Conservation (phyloP, 768 basidiomycete genomes). For the Mycena kentingensis region DNA sequence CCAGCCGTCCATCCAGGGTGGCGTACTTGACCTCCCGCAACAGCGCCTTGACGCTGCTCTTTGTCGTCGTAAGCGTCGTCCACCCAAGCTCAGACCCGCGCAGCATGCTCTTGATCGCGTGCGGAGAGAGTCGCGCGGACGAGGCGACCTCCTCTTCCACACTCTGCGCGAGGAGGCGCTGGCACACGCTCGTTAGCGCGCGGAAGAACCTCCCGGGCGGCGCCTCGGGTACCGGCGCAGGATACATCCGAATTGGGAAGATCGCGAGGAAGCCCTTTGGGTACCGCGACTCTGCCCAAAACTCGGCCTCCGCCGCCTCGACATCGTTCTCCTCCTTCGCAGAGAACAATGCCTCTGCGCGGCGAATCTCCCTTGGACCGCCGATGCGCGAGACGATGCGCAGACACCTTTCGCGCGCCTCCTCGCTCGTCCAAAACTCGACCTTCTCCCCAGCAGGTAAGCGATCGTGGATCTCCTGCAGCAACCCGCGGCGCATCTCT, state of each 20-base stretch:
- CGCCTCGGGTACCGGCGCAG: conserved; percentile 27
- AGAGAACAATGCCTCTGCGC: conserved; percentile 64
- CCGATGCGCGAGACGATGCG: conserved; percentile 84
- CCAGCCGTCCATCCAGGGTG: conserved; percentile 36
- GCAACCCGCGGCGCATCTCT: conserved; percentile 66
- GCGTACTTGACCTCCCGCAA: conserved; percentile 63
- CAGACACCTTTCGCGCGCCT: conserved; percentile 72
- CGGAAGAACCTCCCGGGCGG: conserved; percentile 44
- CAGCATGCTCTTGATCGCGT: conserved; percentile 75
- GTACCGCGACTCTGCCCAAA: conserved; percentile 70
- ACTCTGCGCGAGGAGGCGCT: conserved; percentile 50
- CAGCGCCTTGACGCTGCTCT: conserved; percentile 73
- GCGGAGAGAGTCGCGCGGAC: conserved; percentile 65
- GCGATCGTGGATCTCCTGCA: conserved; percentile 65
- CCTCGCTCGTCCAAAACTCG: conserved; percentile 80
- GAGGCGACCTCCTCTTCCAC: too few species aligned
- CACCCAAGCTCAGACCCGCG: conserved; percentile 68
- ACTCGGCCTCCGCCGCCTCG: conserved; percentile 45
- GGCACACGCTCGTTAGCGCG: conserved; percentile 54
- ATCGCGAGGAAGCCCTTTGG: conserved; percentile 53
- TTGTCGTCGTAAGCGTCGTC: conserved; percentile 87
- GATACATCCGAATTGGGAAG: conserved; percentile 57
- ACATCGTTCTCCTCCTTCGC: conserved; percentile 1
- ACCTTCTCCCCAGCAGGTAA: conserved; percentile 36
- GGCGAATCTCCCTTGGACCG: conserved; percentile 62